Evolutionary conservation across 768 basidiomycete species (phyloP).

Genomic region (Podaxis sp.): DNA sequence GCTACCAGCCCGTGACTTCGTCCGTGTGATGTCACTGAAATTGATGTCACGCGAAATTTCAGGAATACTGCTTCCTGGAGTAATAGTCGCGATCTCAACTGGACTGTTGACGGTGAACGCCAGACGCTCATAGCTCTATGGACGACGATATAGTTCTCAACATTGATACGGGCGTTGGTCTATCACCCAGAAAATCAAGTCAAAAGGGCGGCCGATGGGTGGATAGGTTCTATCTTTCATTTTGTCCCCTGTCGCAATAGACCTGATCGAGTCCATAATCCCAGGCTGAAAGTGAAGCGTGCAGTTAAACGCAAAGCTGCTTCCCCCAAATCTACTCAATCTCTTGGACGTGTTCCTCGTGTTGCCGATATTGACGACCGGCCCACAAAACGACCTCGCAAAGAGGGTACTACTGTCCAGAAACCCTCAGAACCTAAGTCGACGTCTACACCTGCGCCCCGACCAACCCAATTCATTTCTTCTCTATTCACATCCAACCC

Average conservation of each 20-base stretch:
- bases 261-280: conserved; percentile 20
- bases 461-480: conserved; percentile 71
- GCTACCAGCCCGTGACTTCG: background rate
- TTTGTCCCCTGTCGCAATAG: conserved; percentile 1
- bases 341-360: background rate
- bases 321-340: conserved; percentile 23
- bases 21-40: background rate
- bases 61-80: background rate
- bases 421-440: conserved; percentile 17
- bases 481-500: conserved; percentile 89
- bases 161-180: conserved; percentile 45
- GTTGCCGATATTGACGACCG: conserved; percentile 30
- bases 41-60: conserved; percentile 3
- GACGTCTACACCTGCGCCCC: conserved; percentile 25
- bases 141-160: conserved; percentile 80
- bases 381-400: conserved; percentile 50
- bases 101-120: background rate
- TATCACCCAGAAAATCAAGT: conserved; percentile 25
- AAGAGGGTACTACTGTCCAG: conserved; percentile 17
- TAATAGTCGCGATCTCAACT: background rate
- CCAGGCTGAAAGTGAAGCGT: conserved; percentile 75
- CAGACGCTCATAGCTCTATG: conserved; percentile 36
- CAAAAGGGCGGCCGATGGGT: conserved; percentile 76
- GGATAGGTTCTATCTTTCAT: conserved; percentile 52
- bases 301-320: conserved; percentile 58